Base-by-base conservation (phyloP, 2,329 filamentous ascomycete species). In the Monilinia laxa region DNA sequence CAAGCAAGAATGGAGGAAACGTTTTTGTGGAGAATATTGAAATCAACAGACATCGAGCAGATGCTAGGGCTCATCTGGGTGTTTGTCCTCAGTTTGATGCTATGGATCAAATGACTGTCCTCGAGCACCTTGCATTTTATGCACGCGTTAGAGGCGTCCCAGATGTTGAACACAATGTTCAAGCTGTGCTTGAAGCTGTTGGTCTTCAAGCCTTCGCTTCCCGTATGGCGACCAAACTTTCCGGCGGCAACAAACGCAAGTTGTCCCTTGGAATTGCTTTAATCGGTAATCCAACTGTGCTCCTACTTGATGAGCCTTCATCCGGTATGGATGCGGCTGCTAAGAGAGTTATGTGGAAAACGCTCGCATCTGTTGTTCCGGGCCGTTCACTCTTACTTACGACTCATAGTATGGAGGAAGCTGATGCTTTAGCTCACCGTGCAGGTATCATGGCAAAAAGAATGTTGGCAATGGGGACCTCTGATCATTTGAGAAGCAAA, bases 351-450 rank as follows among this genome's bases (percentile, higher is more conserved):
- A 96, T 98, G 91, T 97, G 94, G 94, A 87, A 87, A 66, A 96
- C 93, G 0, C 82, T 97, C 0, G 85, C 86, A 4, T 84, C 87
- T 1, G 88, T 93, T 4, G 88, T 90, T 0, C 85, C 87, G 0
- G 92, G 92, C 0, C 85, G 93, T n/a, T 91, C 89, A 0, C 86
- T 97, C 20, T 82, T 98, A 1, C 84, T 98, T 23, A 97, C 94
- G 0, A 97, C 94, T 0, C 94, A 98, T 77, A 91, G 87, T 59
- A 97, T 97, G 93, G 93, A 97, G 77, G 94, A 97, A 79, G 94
- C 93, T 0, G 92, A 96, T 74, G 93, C 93, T 0, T 82, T 98
- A 2, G 93, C 93, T 0, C 87, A 87, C 40, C 85, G 92, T 1
- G 92, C 90, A 0, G 94, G 92, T 16, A 97, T 98, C 71, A 87